Base-by-base conservation (phyloP, 1,139 yeast genomes). In the Suhomyces bribrorum region DNA sequence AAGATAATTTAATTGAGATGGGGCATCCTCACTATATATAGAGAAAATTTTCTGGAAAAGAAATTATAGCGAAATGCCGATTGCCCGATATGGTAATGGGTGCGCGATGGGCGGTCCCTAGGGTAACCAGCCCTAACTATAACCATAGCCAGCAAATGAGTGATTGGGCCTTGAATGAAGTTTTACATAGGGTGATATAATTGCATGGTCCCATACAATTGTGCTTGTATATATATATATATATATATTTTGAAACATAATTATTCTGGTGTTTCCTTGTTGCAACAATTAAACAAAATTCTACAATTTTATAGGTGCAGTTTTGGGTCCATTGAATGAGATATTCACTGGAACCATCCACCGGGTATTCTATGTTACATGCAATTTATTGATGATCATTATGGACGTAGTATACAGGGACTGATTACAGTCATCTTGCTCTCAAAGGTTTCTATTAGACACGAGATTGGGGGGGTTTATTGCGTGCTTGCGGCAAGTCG, bases 81-180 rank as follows among this genome's bases (percentile, higher is more conserved):
- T 47, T 53, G 22, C 57, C 56, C 12, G 29, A 50, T 47, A 18
- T 18, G 54, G 57, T 28, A 45, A 20, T 16, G 31, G 14, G 38
- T 31, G 41, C 33, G 40, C 39, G 43, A 44, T 44, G 44, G 30
- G 37, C 24, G 8, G 20, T 8, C 11, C 3, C 11, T 8, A 5
- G 4, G 23, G 11, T 4, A 20, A 20, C 23, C 23, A 20, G 23
- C 23, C 11, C 8, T 20, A 14, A 14, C n/a, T n/a, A n/a, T n/a
- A n/a, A n/a, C n/a, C n/a, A n/a, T n/a, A n/a, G n/a, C n/a, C n/a
- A n/a, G n/a, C n/a, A n/a, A n/a, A n/a, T n/a, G n/a, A n/a, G n/a
- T n/a, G n/a, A n/a, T n/a, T n/a, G n/a, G n/a, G n/a, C n/a, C n/a
- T n/a, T n/a, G n/a, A n/a, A n/a, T n/a, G n/a, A n/a, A n/a, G n/a